These are phyloP conservation scores for Penicillium verhagenii DNA, from an alignment of 495 filamentous ascomycete species.

Conservation along the genomic window DNA sequence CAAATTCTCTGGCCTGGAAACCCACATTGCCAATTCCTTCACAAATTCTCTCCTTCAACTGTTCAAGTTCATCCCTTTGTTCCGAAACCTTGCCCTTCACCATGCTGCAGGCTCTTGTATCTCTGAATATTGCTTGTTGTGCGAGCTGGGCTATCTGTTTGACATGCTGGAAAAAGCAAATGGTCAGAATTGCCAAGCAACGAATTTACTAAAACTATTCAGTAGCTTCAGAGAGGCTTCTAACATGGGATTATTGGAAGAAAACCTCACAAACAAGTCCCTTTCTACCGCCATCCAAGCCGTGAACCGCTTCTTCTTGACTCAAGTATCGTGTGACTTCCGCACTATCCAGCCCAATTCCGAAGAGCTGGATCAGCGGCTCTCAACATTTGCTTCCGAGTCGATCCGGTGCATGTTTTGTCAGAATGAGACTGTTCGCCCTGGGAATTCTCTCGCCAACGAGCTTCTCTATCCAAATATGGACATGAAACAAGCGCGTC, in stretches of 20 bases:
- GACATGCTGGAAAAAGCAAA: conserved; percentile 97
- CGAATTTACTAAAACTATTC: conserved; percentile 89
- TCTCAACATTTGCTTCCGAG: conserved; percentile 53
- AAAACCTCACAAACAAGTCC: conserved; percentile 66
- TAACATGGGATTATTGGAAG: conserved; percentile 75
- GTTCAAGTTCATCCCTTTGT: conserved; percentile 81
- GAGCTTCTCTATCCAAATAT: conserved; percentile 77
- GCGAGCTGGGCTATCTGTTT: conserved; percentile 92
- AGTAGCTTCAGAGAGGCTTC: conserved; percentile 72
- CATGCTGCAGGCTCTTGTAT: conserved; percentile 84
- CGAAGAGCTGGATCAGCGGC: conserved; percentile 56
- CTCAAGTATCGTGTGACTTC: conserved; percentile 69
- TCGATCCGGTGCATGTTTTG: conserved; percentile 81
- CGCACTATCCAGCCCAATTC: conserved; percentile 57
- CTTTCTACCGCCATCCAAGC: conserved; percentile 74
- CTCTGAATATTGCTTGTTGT: conserved; percentile 79
- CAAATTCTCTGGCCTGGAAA: conserved; percentile 85
- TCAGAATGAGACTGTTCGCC: conserved; percentile 68
- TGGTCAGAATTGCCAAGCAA: conserved; percentile 93
- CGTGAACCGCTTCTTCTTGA: conserved; percentile 73
- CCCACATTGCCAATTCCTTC: conserved; percentile 94
- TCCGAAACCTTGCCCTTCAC: conserved; percentile 86
- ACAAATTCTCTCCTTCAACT: conserved; percentile 91
- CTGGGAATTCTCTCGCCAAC: conserved; percentile 69
- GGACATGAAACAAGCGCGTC: conserved; percentile 48